Evolutionary conservation across 2,329 filamentous ascomycete species (phyloP).

Genomic region (Truncatella angustata): DNA sequence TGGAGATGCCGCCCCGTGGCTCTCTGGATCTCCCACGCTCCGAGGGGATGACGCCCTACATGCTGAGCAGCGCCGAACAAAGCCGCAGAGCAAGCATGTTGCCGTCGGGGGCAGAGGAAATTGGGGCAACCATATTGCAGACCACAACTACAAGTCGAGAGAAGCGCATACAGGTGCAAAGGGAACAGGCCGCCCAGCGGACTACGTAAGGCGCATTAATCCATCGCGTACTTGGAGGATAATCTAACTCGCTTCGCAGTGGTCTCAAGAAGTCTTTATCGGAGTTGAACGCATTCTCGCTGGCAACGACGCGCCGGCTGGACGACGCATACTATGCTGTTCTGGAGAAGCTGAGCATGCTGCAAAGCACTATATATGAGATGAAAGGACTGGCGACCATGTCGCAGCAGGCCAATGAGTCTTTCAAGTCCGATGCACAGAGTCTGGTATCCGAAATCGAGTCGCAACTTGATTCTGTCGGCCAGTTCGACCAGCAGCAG

Average conservation of each 20-base stretch:
- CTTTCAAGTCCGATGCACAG: constrained; percentile 59
- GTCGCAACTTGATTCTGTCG: constrained; percentile 58
- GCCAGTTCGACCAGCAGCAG: constrained; percentile 64
- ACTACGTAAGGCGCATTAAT: constrained; percentile 36
- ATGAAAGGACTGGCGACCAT: constrained; percentile 66
- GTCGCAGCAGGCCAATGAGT: constrained; percentile 55
- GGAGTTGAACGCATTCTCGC: constrained; percentile 58
- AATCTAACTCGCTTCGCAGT: constrained; percentile 29
- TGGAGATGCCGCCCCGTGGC: constrained; percentile 29
- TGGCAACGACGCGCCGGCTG: constrained; percentile 61
- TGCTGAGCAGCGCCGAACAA: constrained; percentile 35
- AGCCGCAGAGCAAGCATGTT: constrained; percentile 44
- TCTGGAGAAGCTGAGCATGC: constrained; percentile 62
- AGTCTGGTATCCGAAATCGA: constrained; percentile 60
- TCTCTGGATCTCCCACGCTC: constrained; percentile 46
- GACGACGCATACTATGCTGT: constrained; percentile 75
- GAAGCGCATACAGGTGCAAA: constrained; percentile 39
- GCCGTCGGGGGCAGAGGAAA: constrained; percentile 24
- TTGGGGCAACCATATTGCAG: constrained; percentile 10
- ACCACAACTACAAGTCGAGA: constrained; percentile 30
- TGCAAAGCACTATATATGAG: constrained; percentile 63
- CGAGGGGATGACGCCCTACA: constrained; percentile 41
- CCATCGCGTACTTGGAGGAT: background rate
- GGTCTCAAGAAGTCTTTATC: constrained; percentile 50
- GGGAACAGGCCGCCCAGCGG: constrained; percentile 35